Evolutionary conservation across 2,329 filamentous ascomycete species (phyloP).

Genomic region (Talaromyces pinophilus): DNA sequence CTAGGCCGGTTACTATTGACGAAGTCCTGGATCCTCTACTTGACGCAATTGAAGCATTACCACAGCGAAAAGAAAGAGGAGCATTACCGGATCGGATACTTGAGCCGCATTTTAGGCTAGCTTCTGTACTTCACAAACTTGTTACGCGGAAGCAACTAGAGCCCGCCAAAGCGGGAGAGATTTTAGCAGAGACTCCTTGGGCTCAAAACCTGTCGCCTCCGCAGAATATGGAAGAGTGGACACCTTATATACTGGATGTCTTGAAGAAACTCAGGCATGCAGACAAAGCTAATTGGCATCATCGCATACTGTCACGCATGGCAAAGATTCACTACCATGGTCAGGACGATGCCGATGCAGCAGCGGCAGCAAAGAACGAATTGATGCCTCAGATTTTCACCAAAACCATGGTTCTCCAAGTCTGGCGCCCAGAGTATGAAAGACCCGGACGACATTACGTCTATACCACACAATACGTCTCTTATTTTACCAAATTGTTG

Average conservation of each 20-base stretch:
- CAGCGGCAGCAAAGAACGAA: conserved; percentile 69
- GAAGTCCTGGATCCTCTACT: conserved; percentile 60
- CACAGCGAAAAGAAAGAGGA: conserved; percentile 60
- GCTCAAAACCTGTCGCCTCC: conserved; percentile 54
- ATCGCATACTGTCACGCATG: conserved; percentile 81
- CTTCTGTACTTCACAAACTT: conserved; percentile 79
- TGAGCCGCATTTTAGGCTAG: conserved; percentile 90
- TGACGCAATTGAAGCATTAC: conserved; percentile 62
- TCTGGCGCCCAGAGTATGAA: conserved; percentile 92
- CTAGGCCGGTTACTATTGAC: conserved; percentile 39
- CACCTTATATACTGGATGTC: conserved; percentile 62
- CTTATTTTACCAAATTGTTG: conserved; percentile 75
- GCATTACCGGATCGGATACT: conserved; percentile 68
- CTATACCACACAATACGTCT: conserved; percentile 83
- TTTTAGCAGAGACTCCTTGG: conserved; percentile 57
- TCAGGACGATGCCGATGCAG: conserved; percentile 51
- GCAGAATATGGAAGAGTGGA: conserved; percentile 56
- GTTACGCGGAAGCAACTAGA: conserved; percentile 47
- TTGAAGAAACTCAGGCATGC: conserved; percentile 63
- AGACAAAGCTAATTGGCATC: conserved; percentile 94
- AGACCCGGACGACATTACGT: conserved; percentile 84
- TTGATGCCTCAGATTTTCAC: conserved; percentile 85
- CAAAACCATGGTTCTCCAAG: conserved; percentile 91
- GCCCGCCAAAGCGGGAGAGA: conserved; percentile 51
- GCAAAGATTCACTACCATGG: conserved; percentile 64